These are phyloP conservation scores for Ophiostoma tasmaniense DNA, from an alignment of 2,329 filamentous ascomycete species.

Conservation along the genomic window DNA sequence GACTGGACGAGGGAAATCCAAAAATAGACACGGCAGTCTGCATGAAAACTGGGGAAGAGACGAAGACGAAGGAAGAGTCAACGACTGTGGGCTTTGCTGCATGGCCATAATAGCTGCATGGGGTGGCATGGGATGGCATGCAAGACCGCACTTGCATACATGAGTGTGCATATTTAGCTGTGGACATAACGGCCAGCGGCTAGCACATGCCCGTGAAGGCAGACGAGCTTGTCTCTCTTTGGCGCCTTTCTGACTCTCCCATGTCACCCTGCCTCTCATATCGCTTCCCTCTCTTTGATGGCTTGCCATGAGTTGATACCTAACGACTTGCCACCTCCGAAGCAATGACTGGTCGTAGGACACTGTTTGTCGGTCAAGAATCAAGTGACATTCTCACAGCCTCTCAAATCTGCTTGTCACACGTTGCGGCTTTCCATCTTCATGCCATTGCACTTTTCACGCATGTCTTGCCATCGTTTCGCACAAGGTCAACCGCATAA, in stretches of 20 bases:
- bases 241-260: neutral
- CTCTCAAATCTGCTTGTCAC: neutral
- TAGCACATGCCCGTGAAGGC: conserved; percentile 11
- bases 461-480: conserved; percentile 5
- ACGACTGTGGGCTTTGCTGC: neutral
- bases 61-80: neutral
- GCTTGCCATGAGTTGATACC: neutral
- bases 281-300: neutral
- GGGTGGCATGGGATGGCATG: conserved; percentile 1
- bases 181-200: conserved; percentile 15
- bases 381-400: neutral
- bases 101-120: conserved; percentile 7
- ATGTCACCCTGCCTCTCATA: neutral
- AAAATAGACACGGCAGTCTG: conserved; percentile 16
- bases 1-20: neutral
- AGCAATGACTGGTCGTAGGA: neutral
- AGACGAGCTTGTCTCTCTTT: neutral
- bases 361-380: neutral
- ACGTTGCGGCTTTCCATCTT: neutral
- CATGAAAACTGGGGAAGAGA: conserved; percentile 10
- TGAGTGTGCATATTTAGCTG: neutral
- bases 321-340: neutral
- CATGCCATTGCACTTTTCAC: neutral
- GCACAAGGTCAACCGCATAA: neutral
- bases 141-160: conserved; percentile 6